Base-by-base conservation (phyloP, 148 eudicot species). In the Rhododendron molle region DNA sequence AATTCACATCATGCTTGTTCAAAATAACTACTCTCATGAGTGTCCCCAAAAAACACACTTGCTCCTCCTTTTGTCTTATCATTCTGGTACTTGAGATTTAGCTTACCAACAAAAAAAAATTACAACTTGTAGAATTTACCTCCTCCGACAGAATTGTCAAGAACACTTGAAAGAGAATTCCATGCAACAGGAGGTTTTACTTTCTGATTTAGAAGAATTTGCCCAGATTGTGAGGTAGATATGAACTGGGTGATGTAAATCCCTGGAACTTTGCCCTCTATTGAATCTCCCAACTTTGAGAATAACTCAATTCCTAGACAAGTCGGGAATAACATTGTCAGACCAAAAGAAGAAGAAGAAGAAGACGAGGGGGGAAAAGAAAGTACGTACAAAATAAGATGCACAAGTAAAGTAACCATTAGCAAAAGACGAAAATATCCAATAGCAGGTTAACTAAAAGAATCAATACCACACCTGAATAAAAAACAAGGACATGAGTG, bases 201-300 rank as follows among this genome's bases (percentile, higher is more conserved):
- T 87, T 76, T 89, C 86, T 91, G 95, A 81, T 50, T 86, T 86
- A 96, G 83, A 20, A 86, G 83, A 81, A 96, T 81, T 38, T 89
- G 84, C 52, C 92, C 94, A 46, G 91, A 86, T 87, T 86, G 76
- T 20, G 95, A 83, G 91, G 96, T 95, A 43, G 94, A 85, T 88
- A 95, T 91, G 89, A 92, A 95, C 89, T 96, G 99, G 83, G 94
- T 92, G 36, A 96, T 89, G 83, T 95, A 95, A 43, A 96, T 91
- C 81, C 90, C 94, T 10, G 90, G 93, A 86, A 32, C 81, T n/a
- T 80, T 83, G 46, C 95, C 95, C 44, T 76, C 87, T 87, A 97
- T 94, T 16, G 98, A 94, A 88, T 97, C 98, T 90, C 99, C 99
- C 86, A 97, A 86, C 85, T 97, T 97, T 16, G 69, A 81, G 91